These are phyloP conservation scores for Quercus aquifolioides DNA, from an alignment of 306 rosid genomes.

Conservation along the genomic window DNA sequence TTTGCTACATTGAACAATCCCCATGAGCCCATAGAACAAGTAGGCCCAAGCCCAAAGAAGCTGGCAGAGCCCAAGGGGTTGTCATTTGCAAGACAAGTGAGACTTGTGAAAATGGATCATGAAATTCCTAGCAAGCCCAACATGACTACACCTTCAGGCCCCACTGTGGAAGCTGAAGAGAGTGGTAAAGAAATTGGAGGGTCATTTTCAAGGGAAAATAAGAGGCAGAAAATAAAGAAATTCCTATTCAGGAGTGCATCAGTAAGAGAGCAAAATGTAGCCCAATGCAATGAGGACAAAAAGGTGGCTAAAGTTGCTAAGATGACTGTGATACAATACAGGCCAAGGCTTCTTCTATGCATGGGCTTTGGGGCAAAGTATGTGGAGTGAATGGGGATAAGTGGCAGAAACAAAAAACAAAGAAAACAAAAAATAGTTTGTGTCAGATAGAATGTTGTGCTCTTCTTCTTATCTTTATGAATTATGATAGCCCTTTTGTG, in stretches of 20 bases:
- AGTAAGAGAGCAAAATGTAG: conserved; percentile 23
- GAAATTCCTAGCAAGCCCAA: conserved; percentile 11
- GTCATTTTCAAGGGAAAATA: conserved; percentile 27
- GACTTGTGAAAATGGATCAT: conserved; percentile 28
- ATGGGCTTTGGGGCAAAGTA: conserved; percentile 39
- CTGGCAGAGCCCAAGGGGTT: conserved; percentile 54
- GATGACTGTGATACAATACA: conserved; percentile 36
- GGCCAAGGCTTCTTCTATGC: conserved; percentile 46
- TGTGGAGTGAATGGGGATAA: conserved; percentile 13
- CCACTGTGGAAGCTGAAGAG: conserved; percentile 21
- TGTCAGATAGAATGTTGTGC: not conserved
- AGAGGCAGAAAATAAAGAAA: conserved; percentile 33
- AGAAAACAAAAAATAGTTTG: not conserved
- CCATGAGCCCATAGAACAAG: conserved; percentile 10
- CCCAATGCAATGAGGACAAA: conserved; percentile 18
- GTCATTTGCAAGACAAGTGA: conserved; percentile 40
- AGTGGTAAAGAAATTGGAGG: conserved; percentile 23
- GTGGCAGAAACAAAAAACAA: not conserved
- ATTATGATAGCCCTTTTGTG: not conserved
- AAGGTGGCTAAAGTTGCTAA: conserved; percentile 24
- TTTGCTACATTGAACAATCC: no score
- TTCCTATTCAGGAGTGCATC: conserved; percentile 31
- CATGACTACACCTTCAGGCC: not conserved
- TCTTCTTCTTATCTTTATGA: not conserved
- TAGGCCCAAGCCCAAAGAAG: conserved; percentile 15